Conservation (phyloP, 2,329 filamentous ascomycete genomes). For the Alternaria viburni region DNA sequence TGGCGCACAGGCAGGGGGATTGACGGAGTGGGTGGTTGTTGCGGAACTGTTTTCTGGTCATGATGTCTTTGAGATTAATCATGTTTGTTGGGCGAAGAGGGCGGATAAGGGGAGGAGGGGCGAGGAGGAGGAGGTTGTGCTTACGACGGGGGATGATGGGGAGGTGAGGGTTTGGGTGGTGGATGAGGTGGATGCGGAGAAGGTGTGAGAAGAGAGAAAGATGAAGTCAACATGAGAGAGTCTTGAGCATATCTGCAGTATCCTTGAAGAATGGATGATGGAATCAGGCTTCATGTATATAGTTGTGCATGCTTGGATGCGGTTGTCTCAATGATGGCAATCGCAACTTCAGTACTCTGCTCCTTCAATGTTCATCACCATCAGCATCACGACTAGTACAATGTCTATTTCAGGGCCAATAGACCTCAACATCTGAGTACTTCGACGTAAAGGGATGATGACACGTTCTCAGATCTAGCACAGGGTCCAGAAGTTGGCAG, state of each 20-base stretch:
- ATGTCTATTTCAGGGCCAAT: no score
- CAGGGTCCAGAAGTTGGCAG: background rate
- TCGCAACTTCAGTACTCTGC: background rate
- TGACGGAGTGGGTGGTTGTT: conserved; percentile 74
- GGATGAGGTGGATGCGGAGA: conserved; percentile 19
- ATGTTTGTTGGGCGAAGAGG: conserved; percentile 83
- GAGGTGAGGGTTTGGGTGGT: conserved; percentile 80
- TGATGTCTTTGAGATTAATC: conserved; percentile 93
- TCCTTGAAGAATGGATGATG: no score
- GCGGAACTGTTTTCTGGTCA: conserved; percentile 76
- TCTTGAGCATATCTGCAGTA: no score
- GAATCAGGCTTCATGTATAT: no score
- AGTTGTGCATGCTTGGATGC: no score
- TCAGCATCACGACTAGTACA: no score
- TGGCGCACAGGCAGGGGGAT: conserved; percentile 4
- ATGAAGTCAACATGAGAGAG: no score
- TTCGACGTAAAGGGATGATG: no score
- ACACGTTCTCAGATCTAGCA: background rate
- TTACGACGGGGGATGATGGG: conserved; percentile 93
- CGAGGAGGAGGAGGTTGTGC: conserved; percentile 79
- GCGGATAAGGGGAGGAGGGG: conserved; percentile 69
- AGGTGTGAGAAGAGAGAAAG: no score
- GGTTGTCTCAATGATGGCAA: no score
- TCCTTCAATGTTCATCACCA: background rate
- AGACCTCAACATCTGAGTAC: background rate